Conservation (phyloP, 768 basidiomycete species). For the Tricholomella constricta region DNA sequence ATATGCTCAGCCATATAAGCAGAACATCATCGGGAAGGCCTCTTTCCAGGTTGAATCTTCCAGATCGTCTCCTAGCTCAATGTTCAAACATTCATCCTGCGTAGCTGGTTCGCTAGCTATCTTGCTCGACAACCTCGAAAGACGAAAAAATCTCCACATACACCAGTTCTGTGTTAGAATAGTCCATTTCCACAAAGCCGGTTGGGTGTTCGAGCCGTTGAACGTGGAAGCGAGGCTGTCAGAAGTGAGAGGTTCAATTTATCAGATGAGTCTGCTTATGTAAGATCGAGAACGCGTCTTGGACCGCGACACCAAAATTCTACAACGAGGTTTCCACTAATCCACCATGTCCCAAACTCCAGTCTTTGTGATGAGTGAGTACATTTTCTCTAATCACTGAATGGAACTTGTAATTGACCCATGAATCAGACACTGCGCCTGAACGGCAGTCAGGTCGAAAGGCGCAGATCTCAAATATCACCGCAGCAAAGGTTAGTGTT, state of each 20-base stretch:
- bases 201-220: too few species aligned
- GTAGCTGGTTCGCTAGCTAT: too few species aligned
- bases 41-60: too few species aligned
- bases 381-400: neutral
- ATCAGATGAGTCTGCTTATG: neutral
- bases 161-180: too few species aligned
- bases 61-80: too few species aligned
- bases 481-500: conserved; percentile 85
- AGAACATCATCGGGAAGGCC: neutral
- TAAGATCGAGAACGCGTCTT: neutral
- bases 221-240: too few species aligned
- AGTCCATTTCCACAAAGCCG: too few species aligned
- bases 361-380: conserved; percentile 81
- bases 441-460: conserved; percentile 94
- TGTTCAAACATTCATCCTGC: too few species aligned
- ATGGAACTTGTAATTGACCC: neutral
- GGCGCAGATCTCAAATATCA: conserved; percentile 96
- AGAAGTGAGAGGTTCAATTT: too few species aligned
- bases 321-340: neutral
- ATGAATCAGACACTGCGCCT: conserved; percentile 80
- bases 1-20: neutral
- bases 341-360: conserved; percentile 65
- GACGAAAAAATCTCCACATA: too few species aligned
- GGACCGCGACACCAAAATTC: neutral
- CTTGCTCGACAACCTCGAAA: too few species aligned